phyloP scores from a whole-genome alignment of 495 filamentous ascomycete genomes.

The Penicillium herquei region DNA sequence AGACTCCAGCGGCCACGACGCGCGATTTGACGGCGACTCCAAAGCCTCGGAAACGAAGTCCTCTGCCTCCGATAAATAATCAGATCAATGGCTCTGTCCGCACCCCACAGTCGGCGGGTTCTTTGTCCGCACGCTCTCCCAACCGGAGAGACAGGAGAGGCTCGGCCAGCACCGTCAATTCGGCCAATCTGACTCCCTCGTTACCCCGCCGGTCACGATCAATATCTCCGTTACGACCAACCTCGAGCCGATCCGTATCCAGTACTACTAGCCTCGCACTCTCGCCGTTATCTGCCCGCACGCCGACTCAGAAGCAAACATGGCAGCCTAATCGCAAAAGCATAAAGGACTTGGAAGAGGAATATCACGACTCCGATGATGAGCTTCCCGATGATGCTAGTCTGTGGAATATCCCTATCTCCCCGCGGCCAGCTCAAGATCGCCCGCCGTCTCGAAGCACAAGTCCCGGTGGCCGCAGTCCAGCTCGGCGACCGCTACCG shows the following conservation, averaged over 20 bases:
- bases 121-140: constrained; percentile 22
- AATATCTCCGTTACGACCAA: constrained; percentile 37
- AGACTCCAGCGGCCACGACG: constrained; percentile 37
- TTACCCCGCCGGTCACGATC: constrained; percentile 40
- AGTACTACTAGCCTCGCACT: constrained; percentile 33
- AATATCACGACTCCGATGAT: constrained; percentile 87
- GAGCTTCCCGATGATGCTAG: constrained; percentile 90
- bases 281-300: constrained; percentile 35
- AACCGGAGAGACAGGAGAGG: constrained; percentile 30
- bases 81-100: constrained; percentile 27
- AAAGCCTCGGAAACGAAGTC: constrained; percentile 47
- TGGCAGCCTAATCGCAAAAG: constrained; percentile 84
- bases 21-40: constrained; percentile 40
- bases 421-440: constrained; percentile 71
- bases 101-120: constrained; percentile 19
- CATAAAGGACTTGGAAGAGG: constrained; percentile 74
- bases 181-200: constrained; percentile 24
- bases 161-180: constrained; percentile 18
- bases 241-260: constrained; percentile 30
- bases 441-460: constrained; percentile 50
- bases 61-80: constrained; percentile 27
- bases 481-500: constrained; percentile 40
- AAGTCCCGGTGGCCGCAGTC: constrained; percentile 55
- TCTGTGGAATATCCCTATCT: constrained; percentile 93
- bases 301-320: constrained; percentile 35